Conservation (phyloP, 140 eudicot genomes). For the Flaveria floridana region DNA sequence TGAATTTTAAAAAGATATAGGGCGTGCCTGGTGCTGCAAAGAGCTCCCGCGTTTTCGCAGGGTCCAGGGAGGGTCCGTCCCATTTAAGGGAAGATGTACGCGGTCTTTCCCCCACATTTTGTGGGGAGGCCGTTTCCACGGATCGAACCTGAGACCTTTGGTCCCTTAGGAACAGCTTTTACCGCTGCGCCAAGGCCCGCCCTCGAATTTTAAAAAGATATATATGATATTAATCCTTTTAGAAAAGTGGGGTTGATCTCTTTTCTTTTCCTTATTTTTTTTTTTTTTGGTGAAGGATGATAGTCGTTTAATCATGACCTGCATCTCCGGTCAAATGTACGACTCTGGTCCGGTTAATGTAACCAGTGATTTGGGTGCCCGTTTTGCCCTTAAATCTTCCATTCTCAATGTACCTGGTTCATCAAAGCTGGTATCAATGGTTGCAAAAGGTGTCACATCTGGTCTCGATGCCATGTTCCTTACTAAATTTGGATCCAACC, state of each 20-base stretch:
- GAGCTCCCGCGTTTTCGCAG: too few relatives aligned
- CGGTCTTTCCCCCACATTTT: too few relatives aligned
- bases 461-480: conserved; percentile 81
- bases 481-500: conserved; percentile 75
- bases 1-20: conserved; percentile 39
- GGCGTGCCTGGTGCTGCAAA: too few relatives aligned
- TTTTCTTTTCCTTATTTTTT: background rate
- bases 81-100: too few relatives aligned
- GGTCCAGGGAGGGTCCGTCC: too few relatives aligned
- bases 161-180: too few relatives aligned
- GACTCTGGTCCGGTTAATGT: conserved; percentile 87
- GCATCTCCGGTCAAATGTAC: conserved; percentile 85
- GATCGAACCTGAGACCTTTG: too few relatives aligned
- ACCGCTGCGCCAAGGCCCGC: too few relatives aligned
- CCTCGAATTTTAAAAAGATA: conserved; percentile 32
- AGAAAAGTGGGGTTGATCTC: conserved; percentile 17
- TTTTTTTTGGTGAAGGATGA: conserved; percentile 60
- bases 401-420: conserved; percentile 68
- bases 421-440: conserved; percentile 55
- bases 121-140: too few relatives aligned
- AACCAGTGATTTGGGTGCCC: conserved; percentile 77
- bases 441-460: conserved; percentile 70
- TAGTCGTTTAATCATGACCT: conserved; percentile 63
- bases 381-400: conserved; percentile 61
- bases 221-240: conserved; percentile 53